These are phyloP conservation scores for Nakazawaea siamensis DNA, from an alignment of 805 yeast species.

Conservation along the genomic window DNA sequence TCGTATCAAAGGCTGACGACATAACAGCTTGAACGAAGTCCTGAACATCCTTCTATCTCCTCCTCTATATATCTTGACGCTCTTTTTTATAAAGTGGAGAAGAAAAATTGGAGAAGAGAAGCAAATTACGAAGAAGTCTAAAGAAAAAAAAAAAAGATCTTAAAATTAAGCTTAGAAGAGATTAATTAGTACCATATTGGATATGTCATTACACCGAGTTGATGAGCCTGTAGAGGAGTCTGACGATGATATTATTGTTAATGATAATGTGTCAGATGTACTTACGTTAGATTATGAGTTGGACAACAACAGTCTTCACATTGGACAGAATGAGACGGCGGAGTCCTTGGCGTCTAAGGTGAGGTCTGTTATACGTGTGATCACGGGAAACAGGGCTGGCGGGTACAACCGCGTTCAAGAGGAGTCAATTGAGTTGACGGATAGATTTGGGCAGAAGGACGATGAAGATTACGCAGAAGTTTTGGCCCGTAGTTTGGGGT, in stretches of 20 bases:
- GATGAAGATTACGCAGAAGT: background rate
- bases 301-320: constrained; percentile 13
- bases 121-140: too few relatives aligned
- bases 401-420: background rate
- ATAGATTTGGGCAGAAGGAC: constrained; percentile 10
- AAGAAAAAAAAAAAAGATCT: too few relatives aligned
- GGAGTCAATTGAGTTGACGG: constrained; percentile 18
- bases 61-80: too few relatives aligned
- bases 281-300: constrained; percentile 11
- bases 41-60: too few relatives aligned
- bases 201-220: constrained; percentile 23
- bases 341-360: constrained; percentile 1
- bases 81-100: too few relatives aligned
- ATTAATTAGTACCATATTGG: too few relatives aligned
- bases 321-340: constrained; percentile 9
- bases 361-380: background rate
- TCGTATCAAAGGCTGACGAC: too few relatives aligned
- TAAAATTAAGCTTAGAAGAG: too few relatives aligned
- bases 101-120: too few relatives aligned
- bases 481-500: background rate
- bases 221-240: constrained; percentile 47
- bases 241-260: constrained; percentile 24
- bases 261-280: constrained; percentile 7
- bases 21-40: too few relatives aligned
- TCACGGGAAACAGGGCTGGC: background rate